Percentiles rank a stretch among this genome's conserved stretches.
These are phyloP conservation scores for Trypanosoma melophagium DNA, from an alignment of 208 protist species.

Conservation along the genomic window DNA sequence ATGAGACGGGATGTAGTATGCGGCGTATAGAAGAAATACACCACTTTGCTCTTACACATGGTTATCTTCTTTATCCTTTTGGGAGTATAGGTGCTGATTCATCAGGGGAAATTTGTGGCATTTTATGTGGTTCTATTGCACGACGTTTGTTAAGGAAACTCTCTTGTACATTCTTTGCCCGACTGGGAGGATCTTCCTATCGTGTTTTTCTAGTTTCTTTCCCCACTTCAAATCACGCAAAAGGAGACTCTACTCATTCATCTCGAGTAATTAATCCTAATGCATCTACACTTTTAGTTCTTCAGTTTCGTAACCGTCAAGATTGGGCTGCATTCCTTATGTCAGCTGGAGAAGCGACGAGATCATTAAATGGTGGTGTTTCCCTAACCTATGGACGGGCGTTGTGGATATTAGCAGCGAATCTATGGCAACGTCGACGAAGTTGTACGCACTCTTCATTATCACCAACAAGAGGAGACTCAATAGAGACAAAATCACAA, in stretches of 20 bases:
- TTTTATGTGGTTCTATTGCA: constrained; percentile 54
- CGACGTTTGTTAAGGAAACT: constrained; percentile 54
- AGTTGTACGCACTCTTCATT: constrained; percentile 4
- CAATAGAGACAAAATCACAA: not conserved
- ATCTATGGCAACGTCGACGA: constrained; percentile 39
- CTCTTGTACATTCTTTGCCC: constrained; percentile 56
- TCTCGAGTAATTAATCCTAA: not conserved
- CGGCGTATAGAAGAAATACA: constrained; percentile 42
- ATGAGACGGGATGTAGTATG: not conserved
- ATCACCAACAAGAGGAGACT: not conserved
- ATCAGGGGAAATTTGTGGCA: constrained; percentile 44
- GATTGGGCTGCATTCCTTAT: constrained; percentile 61
- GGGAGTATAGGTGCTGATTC: constrained; percentile 49
- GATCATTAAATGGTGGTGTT: not conserved
- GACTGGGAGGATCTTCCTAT: constrained; percentile 31
- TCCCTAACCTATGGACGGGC: constrained; percentile 59
- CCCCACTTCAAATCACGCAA: constrained; percentile 29
- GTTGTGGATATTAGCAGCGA: constrained; percentile 76
- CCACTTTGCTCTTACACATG: constrained; percentile 50
- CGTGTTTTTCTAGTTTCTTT: constrained; percentile 53
- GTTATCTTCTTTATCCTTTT: constrained; percentile 41
- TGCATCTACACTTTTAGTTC: constrained; percentile 39
- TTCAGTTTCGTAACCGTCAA: constrained; percentile 54
- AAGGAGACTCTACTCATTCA: not conserved
- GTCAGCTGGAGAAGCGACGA: constrained; percentile 7